A percentile compares a stretch with the other conserved stretches of the same genome.
Evolutionary conservation across 768 basidiomycete species (phyloP).

Genomic region (Infundibulicybe gibba): DNA sequence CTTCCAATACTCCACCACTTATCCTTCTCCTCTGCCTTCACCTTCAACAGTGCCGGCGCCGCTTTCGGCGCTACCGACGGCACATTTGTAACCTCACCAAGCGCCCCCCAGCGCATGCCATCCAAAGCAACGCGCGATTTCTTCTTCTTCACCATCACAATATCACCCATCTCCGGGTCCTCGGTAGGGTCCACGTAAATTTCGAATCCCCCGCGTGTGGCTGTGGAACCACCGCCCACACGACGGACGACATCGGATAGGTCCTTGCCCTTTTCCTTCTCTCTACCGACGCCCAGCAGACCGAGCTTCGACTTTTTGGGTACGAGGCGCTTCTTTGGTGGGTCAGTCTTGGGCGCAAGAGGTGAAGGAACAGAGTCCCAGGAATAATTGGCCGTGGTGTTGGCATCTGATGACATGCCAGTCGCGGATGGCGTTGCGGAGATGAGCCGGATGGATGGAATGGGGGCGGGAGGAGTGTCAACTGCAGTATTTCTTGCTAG

Average conservation of each 20-base stretch:
- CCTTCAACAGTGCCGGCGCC: conserved; percentile 26
- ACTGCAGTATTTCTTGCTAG: conserved; percentile 17
- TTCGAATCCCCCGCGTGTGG: conserved; percentile 54
- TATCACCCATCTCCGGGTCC: conserved; percentile 66
- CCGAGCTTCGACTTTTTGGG: conserved; percentile 71
- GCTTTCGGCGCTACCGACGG: conserved; percentile 24
- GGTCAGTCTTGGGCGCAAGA: conserved; percentile 22
- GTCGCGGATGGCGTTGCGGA: conserved; percentile 61
- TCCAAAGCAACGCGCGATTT: conserved; percentile 61
- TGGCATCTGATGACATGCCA: conserved; percentile 34
- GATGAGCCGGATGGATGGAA: conserved; percentile 69
- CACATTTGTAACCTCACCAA: conserved; percentile 61
- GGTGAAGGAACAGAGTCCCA: conserved; percentile 28
- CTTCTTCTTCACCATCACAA: conserved; percentile 75
- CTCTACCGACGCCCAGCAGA: conserved; percentile 27
- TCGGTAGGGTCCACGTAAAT: conserved; percentile 65
- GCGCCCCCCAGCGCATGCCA: conserved; percentile 50
- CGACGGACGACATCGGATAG: conserved; percentile 59
- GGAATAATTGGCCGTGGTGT: conserved; percentile 26
- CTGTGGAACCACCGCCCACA: conserved; percentile 30
- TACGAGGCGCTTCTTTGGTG: conserved; percentile 46
- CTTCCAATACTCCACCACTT: conserved; percentile 86
- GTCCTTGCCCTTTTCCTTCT: conserved; percentile 37
- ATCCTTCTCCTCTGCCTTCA: conserved; percentile 32
- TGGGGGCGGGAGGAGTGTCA: conserved; percentile 14